Conservation (phyloP, 192 early-diverging fungal species). For the Rhizophagus sp. region DNA sequence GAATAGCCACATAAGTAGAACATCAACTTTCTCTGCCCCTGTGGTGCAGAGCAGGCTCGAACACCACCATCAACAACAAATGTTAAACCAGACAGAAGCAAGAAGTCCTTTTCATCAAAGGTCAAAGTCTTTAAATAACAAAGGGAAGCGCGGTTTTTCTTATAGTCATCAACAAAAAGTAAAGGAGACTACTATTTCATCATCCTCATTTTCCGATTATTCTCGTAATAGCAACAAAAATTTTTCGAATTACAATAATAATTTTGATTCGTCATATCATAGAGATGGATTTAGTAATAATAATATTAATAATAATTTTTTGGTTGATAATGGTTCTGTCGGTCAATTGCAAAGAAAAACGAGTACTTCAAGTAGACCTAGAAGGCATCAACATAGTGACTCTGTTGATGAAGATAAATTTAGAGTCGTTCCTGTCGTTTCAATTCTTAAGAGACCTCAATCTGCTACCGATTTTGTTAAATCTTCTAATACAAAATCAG, state of each 20-base stretch:
- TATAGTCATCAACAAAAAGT: not conserved
- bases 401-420: conserved; percentile 22
- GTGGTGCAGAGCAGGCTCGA: conserved; percentile 35
- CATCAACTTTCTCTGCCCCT: conserved; percentile 21
- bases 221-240: conserved; percentile 5
- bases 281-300: not conserved
- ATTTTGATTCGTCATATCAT: conserved; percentile 4
- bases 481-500: not conserved
- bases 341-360: not conserved
- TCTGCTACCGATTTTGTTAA: conserved; percentile 26
- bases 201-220: not conserved
- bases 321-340: not conserved
- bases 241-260: not conserved
- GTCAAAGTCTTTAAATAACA: conserved; percentile 22
- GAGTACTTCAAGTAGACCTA: not conserved
- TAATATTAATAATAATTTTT: not conserved
- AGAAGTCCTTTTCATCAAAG: not conserved
- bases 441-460: conserved; percentile 24
- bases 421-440: not conserved
- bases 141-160: not conserved
- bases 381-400: conserved; percentile 8
- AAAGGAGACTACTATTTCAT: not conserved
- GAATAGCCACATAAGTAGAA: not conserved
- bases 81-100: not conserved
- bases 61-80: conserved; percentile 31